Conservation (phyloP, 2,329 filamentous ascomycete species). For the Ophiostoma piceae region DNA sequence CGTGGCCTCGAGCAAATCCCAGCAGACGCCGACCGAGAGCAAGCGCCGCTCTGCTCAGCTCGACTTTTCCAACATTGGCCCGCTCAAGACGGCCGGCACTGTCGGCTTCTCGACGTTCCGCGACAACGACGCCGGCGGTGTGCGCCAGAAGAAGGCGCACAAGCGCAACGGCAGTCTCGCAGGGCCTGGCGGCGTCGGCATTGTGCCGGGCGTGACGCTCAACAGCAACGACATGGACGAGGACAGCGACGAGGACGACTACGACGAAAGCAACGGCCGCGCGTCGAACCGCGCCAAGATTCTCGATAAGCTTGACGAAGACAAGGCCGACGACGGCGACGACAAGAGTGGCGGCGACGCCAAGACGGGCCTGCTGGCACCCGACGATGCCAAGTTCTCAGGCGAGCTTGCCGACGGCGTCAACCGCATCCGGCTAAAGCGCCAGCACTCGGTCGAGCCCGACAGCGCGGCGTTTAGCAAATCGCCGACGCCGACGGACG, state of each 20-base stretch:
- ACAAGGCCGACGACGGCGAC: conserved; percentile 43
- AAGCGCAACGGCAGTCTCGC: conserved; percentile 47
- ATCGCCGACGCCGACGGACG: conserved; percentile 25
- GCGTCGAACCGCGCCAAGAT: conserved; percentile 33
- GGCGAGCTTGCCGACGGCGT: conserved; percentile 76
- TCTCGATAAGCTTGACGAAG: conserved; percentile 59
- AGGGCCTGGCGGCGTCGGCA: conserved; percentile 25
- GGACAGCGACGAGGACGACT: conserved; percentile 54
- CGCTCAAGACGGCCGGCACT: conserved; percentile 78
- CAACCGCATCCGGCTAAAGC: conserved; percentile 78
- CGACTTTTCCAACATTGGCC: conserved; percentile 79
- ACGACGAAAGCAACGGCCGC: conserved; percentile 28
- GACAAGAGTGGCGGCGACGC: conserved; percentile 40
- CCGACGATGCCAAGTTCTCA: conserved; percentile 66
- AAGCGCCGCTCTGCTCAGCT: conserved; percentile 79
- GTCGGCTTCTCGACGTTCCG: conserved; percentile 88
- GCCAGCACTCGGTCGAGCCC: conserved; percentile 70
- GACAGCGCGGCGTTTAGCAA: conserved; percentile 37
- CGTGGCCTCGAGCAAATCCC: conserved; percentile 61
- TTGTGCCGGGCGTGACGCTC: conserved; percentile 44
- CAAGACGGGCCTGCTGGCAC: conserved; percentile 50
- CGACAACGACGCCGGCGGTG: conserved; percentile 56
- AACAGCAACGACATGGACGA: conserved; percentile 69
- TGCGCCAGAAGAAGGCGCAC: conserved; percentile 53
- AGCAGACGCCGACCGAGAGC: conserved; percentile 54